These are phyloP conservation scores for Rhododendron griersonianum DNA, from an alignment of 148 eudicot species.

Conservation along the genomic window DNA sequence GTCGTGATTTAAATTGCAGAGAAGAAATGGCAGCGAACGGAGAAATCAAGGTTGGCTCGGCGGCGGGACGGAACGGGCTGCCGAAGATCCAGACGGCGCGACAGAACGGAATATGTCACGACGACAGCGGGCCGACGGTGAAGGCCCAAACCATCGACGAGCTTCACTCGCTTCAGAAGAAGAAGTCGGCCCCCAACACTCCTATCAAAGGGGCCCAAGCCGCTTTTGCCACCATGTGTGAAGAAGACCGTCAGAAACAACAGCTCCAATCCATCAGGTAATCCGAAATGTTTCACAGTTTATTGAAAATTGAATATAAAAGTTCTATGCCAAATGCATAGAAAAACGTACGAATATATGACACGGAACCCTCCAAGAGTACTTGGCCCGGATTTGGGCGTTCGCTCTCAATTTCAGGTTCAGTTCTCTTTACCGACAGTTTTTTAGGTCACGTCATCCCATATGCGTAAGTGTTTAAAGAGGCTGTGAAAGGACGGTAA, in stretches of 20 bases:
- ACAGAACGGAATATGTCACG: slow-evolving; percentile 43
- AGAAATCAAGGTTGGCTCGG: slow-evolving; percentile 5
- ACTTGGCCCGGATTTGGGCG: too few relatives aligned
- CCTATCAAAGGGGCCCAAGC: slow-evolving; percentile 23
- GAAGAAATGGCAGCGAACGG: slow-evolving; percentile 28
- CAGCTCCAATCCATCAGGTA: slow-evolving; percentile 84
- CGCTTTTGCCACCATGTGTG: slow-evolving; percentile 29
- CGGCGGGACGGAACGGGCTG: slow-evolving; percentile 21
- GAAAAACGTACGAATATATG: too few relatives aligned
- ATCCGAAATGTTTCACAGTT: not conserved
- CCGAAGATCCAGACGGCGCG: slow-evolving; percentile 25
- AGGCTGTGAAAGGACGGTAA: too few relatives aligned
- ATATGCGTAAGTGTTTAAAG: too few relatives aligned
- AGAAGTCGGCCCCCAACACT: slow-evolving; percentile 53
- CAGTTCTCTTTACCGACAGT: too few relatives aligned
- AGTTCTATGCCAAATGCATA: too few relatives aligned
- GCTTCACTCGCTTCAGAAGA: slow-evolving; percentile 63
- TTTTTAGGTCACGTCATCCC: too few relatives aligned
- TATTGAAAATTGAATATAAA: too few relatives aligned
- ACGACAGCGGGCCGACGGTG: slow-evolving; percentile 49
- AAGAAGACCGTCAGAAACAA: slow-evolving; percentile 49
- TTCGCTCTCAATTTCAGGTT: too few relatives aligned
- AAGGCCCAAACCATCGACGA: slow-evolving; percentile 65
- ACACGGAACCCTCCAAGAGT: too few relatives aligned
- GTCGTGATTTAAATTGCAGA: not conserved